phyloP scores from a whole-genome alignment of 176 grass and related monocot genomes.

The Zea luxurians region DNA sequence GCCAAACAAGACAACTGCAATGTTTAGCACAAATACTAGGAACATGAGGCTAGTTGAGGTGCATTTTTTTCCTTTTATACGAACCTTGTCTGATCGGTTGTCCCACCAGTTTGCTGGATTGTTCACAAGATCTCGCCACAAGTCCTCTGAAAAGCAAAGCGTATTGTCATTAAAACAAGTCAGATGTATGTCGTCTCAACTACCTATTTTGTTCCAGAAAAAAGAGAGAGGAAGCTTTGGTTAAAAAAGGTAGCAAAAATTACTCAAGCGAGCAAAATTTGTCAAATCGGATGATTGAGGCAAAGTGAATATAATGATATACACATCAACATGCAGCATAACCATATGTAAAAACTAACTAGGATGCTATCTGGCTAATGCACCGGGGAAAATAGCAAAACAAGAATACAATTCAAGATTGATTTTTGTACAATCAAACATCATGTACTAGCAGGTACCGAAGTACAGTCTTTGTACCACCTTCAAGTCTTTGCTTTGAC shows the following conservation, averaged over 20 bases:
- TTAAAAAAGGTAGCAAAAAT: neutral
- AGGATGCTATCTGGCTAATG: neutral
- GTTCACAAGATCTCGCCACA: conserved; percentile 64
- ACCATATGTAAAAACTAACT: neutral
- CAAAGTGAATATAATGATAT: neutral
- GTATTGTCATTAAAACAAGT: neutral
- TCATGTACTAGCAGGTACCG: conserved; percentile 6
- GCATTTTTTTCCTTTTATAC: neutral
- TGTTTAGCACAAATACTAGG: conserved; percentile 10
- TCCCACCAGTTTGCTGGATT: conserved; percentile 82
- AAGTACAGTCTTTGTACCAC: conserved; percentile 26
- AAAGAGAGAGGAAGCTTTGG: neutral
- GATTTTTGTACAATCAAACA: neutral
- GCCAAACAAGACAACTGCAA: conserved; percentile 10
- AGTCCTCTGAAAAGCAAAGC: conserved; percentile 52
- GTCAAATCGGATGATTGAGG: neutral
- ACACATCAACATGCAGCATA: neutral
- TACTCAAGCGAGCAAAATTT: neutral
- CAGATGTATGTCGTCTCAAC: neutral
- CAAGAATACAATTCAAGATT: neutral
- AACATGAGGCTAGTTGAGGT: neutral
- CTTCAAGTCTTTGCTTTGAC: conserved; percentile 39
- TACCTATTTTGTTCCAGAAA: neutral
- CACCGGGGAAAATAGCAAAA: neutral
- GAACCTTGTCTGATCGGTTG: conserved; percentile 61